phyloP scores from a whole-genome alignment of 1,139 yeast species.

The Arxiozyma heterogenica region DNA sequence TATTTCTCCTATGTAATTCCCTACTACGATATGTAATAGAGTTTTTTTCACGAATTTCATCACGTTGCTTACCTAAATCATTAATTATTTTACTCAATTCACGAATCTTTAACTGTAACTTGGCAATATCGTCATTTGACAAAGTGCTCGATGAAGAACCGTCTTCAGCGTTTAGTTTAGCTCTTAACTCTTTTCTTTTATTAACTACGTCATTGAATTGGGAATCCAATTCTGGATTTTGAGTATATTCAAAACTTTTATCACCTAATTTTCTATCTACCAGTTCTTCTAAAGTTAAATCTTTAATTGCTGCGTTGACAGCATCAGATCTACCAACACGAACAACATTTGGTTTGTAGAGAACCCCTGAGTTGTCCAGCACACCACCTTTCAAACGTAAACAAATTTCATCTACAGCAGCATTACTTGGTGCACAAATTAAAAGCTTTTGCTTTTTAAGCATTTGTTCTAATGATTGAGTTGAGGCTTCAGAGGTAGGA shows the following conservation, averaged over 20 bases:
- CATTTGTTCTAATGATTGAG: constrained; percentile 18
- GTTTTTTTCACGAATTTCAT: constrained; percentile 66
- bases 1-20: constrained; percentile 67
- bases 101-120: constrained; percentile 43
- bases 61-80: constrained; percentile 63
- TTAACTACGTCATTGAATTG: constrained; percentile 23
- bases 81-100: constrained; percentile 53
- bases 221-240: constrained; percentile 28
- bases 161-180: constrained; percentile 24
- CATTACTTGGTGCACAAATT: constrained; percentile 97
- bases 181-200: constrained; percentile 22
- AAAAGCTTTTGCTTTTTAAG: constrained; percentile 47
- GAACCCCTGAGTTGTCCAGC: constrained; percentile 46
- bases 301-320: constrained; percentile 72
- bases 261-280: constrained; percentile 59
- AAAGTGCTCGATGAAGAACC: constrained; percentile 23
- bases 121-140: constrained; percentile 32
- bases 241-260: constrained; percentile 33
- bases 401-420: constrained; percentile 97
- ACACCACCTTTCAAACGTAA: constrained; percentile 74
- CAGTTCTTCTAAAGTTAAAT: constrained; percentile 76
- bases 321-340: constrained; percentile 88
- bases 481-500: constrained; percentile 13
- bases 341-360: constrained; percentile 62
- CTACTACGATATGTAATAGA: constrained; percentile 62